Evolutionary conservation across 1,284 basidiomycete species (phyloP).

Genomic region (Athelia psychrophila): DNA sequence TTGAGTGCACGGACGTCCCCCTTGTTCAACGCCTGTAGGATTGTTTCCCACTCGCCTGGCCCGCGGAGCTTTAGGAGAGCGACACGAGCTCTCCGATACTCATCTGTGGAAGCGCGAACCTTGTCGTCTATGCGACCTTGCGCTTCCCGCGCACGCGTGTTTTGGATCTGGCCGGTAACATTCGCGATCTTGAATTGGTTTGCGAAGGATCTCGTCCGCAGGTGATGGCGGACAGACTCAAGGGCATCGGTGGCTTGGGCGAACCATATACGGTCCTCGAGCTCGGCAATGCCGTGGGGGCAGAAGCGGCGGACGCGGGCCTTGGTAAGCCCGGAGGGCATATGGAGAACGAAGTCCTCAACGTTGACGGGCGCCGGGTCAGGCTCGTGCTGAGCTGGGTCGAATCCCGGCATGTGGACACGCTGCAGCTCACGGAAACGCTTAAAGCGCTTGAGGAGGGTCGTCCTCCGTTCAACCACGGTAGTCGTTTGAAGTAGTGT

Average conservation of each 20-base stretch:
- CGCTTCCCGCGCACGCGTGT: constrained; percentile 16
- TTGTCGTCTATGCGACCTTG: constrained; percentile 8
- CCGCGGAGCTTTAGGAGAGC: constrained; percentile 8
- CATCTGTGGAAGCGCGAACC: background rate
- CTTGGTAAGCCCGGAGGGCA: background rate
- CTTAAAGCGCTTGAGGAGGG: background rate
- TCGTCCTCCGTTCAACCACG: background rate
- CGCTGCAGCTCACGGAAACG: background rate
- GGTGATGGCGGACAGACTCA: constrained; percentile 21
- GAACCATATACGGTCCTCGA: constrained; percentile 24
- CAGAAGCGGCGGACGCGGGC: background rate
- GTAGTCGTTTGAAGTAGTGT: background rate
- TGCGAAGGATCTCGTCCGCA: constrained; percentile 20
- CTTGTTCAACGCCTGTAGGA: constrained; percentile 7
- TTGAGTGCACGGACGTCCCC: constrained; percentile 11
- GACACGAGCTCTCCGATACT: constrained; percentile 8
- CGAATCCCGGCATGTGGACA: background rate
- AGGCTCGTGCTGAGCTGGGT: background rate
- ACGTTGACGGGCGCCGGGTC: background rate
- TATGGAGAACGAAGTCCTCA: background rate
- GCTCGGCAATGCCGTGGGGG: constrained; percentile 6
- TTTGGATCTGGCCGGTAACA: constrained; percentile 20
- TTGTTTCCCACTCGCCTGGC: constrained; percentile 10
- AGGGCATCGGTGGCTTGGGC: constrained; percentile 24
- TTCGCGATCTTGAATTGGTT: constrained; percentile 24